These are phyloP conservation scores for Evansstolkia leycettana DNA, from an alignment of 495 filamentous ascomycete genomes.

Conservation along the genomic window DNA sequence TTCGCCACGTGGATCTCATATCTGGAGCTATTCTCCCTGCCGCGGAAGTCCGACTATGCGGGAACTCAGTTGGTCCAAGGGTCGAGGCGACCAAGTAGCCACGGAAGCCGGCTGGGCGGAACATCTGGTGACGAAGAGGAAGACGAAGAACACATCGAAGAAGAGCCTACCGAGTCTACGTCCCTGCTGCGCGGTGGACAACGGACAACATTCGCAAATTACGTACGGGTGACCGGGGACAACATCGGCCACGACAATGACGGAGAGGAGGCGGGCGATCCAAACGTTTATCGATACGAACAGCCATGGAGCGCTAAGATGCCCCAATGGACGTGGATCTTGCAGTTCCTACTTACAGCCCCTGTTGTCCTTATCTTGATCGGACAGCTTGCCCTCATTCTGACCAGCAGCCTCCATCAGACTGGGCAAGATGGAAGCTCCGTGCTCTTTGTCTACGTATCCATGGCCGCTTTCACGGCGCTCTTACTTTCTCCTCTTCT, in stretches of 20 bases:
- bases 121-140: conserved; percentile 19
- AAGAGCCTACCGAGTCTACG: conserved; percentile 62
- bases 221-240: conserved; percentile 36
- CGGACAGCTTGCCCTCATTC: conserved; percentile 61
- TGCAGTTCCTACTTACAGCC: conserved; percentile 70
- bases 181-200: conserved; percentile 55
- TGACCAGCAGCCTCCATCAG: conserved; percentile 60
- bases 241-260: conserved; percentile 17
- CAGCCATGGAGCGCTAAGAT: conserved; percentile 74
- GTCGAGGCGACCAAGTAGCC: conserved; percentile 30
- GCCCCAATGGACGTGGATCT: conserved; percentile 72
- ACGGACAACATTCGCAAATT: conserved; percentile 63
- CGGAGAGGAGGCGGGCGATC: conserved; percentile 19
- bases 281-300: conserved; percentile 58
- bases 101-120: conserved; percentile 25
- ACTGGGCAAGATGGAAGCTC: conserved; percentile 69
- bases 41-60: conserved; percentile 54
- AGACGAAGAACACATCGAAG: conserved; percentile 36
- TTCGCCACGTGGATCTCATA: conserved; percentile 60
- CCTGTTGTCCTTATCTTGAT: conserved; percentile 65
- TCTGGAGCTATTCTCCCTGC: conserved; percentile 68
- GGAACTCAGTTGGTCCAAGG: conserved; percentile 10
- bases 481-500: conserved; percentile 65
- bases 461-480: conserved; percentile 51
- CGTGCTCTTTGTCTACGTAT: conserved; percentile 55